A percentile compares a stretch with the other conserved stretches of the same genome.
These are phyloP conservation scores for Aurantiochytrium sp. DNA, from an alignment of 108 stramenopile species.

Conservation along the genomic window DNA sequence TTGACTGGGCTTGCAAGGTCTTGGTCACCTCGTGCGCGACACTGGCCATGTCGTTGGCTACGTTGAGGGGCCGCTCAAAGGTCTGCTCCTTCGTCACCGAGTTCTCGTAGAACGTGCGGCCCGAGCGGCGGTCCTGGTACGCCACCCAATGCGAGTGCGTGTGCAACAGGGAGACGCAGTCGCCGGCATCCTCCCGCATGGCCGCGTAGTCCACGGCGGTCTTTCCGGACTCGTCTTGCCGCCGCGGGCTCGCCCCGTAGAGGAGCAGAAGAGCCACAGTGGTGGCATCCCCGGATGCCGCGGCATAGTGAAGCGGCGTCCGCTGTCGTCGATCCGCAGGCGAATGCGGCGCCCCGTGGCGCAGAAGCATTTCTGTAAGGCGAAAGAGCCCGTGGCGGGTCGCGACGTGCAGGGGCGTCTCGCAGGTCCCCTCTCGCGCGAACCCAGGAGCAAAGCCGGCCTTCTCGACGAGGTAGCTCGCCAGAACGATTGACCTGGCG, in stretches of 20 bases:
- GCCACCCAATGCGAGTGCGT: conserved; percentile 10
- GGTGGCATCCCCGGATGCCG: background rate
- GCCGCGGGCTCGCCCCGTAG: background rate
- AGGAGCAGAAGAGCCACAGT: background rate
- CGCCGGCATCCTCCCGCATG: background rate
- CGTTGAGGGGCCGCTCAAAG: background rate
- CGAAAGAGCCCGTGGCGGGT: background rate
- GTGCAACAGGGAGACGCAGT: background rate
- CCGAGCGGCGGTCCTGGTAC: background rate
- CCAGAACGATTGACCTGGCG: background rate
- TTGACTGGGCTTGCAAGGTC: background rate
- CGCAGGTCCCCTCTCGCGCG: background rate
- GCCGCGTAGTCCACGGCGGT: background rate
- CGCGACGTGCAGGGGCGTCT: background rate
- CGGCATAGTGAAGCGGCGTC: background rate
- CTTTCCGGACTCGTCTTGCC: background rate
- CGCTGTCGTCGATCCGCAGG: background rate
- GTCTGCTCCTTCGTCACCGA: background rate
- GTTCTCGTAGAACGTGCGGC: conserved; percentile 2
- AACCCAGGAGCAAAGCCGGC: background rate
- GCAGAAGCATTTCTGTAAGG: background rate
- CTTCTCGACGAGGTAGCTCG: background rate
- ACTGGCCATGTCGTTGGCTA: background rate
- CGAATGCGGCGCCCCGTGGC: background rate
- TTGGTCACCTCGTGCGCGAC: background rate